Evolutionary conservation across 331 rosid species (phyloP).

Genomic region (Arachis monticola): DNA sequence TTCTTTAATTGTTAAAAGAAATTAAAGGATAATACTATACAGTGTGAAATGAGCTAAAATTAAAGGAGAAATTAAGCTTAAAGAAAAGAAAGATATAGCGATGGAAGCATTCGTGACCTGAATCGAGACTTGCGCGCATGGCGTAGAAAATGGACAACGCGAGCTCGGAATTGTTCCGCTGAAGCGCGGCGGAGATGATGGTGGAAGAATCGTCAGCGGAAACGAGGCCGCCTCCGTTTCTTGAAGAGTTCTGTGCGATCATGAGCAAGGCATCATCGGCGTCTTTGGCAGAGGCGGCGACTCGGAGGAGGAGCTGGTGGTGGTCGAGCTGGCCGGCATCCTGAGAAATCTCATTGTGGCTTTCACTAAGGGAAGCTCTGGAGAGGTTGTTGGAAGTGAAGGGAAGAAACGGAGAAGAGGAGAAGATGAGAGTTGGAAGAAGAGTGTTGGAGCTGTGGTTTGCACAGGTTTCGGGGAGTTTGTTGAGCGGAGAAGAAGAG

Average conservation of each 20-base stretch:
- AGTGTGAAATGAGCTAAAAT: too few relatives aligned
- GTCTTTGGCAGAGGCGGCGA: constrained; percentile 58
- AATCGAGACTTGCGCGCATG: constrained; percentile 78
- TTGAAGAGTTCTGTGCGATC: constrained; percentile 48
- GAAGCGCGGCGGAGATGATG: constrained; percentile 73
- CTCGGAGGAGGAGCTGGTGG: constrained; percentile 42
- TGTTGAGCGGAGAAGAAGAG: constrained; percentile 41
- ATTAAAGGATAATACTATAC: too few relatives aligned
- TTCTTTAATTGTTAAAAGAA: too few relatives aligned
- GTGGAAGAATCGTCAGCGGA: constrained; percentile 59
- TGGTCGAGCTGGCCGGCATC: constrained; percentile 50
- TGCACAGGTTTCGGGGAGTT: constrained; percentile 33
- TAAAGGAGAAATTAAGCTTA: background rate
- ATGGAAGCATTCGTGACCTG: constrained; percentile 41
- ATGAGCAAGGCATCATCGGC: constrained; percentile 63
- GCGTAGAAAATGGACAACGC: constrained; percentile 81
- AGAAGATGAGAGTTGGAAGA: constrained; percentile 39
- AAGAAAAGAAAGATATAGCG: background rate
- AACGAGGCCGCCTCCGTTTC: constrained; percentile 57
- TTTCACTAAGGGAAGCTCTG: constrained; percentile 64
- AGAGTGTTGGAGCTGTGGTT: constrained; percentile 27
- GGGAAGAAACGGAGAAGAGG: constrained; percentile 38
- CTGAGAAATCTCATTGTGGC: constrained; percentile 50
- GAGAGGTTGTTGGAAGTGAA: constrained; percentile 28
- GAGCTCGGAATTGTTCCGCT: constrained; percentile 65